Evolutionary conservation across 1,139 yeast genomes (phyloP), one percentile per base, ranked within the genome.

Genomic region (Candida smagusa): DNA sequence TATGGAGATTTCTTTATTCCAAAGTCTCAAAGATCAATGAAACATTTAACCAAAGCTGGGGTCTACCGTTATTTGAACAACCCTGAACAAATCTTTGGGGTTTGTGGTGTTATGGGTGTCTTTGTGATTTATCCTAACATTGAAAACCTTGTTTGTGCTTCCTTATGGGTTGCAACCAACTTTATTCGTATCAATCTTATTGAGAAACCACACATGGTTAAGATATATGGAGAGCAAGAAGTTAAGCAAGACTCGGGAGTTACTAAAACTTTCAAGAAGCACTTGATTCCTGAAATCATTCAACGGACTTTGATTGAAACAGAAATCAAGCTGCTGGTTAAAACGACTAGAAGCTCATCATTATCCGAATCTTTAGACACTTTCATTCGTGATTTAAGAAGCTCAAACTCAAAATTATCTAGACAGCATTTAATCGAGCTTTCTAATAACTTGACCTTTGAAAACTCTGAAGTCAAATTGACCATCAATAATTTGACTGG

Each of bases 1-100:
- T 86, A 84, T 56, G 95, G 96, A 41, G 96, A 86, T 57, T 86
- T 86, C 61, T 86, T 86, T 58, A 69, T 84, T 47, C 82, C 86
- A 26, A 65, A 59, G 37, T 60, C 66, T 9, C 68, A 61, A 35
- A 56, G 62, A 39, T 67, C 78, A 24, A 40, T 43, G 46, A 36
- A 46, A 9, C 71, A 76, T 32, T 68, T 87, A 48, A 81, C 92
- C 1, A 84, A 84, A 47, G 86, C 88, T 24, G 96, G 96, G 38
- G 87, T 86, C 36, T 87, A 86, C 58, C 77, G 95, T 50, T 86
- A 85, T 57, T 70, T 86, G 54, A 87, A 86, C 56, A 85, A 86
- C 53, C 96, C 96, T 6, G 95, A 86, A 57, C 84, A 89, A 50
- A 63, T 86, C 16, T 75, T 86, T 47, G 95, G 95, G 13, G 82